A percentile compares a stretch with the other conserved stretches of the same genome.
These are phyloP conservation scores for Sporobolomyces roseus DNA, from an alignment of 768 basidiomycete genomes.

Conservation along the genomic window DNA sequence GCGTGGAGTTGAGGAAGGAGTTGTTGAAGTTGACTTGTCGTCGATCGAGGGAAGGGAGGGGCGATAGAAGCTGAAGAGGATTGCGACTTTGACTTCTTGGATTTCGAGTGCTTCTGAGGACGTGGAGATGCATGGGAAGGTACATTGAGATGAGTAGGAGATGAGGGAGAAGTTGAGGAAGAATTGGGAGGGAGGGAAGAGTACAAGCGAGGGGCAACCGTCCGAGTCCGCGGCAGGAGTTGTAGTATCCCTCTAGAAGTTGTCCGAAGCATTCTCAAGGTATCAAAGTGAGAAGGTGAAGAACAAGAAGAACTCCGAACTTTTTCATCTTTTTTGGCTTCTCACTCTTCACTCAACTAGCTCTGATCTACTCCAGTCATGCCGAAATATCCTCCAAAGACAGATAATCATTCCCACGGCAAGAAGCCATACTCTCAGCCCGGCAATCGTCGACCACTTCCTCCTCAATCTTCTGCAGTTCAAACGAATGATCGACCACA, in stretches of 20 bases:
- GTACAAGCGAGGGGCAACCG: too few species aligned
- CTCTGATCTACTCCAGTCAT: not conserved
- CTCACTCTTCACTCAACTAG: not conserved
- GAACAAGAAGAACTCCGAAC: not conserved
- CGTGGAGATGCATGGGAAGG: constrained; percentile 5
- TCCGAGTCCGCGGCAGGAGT: not conserved
- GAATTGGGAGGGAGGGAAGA: not conserved
- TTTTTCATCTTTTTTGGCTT: not conserved
- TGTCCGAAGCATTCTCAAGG: not conserved
- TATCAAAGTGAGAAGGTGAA: not conserved
- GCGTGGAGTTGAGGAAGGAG: constrained; percentile 8
- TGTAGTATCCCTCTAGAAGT: not conserved
- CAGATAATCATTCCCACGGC: not conserved
- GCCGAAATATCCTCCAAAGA: constrained; percentile 4
- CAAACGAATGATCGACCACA: too few species aligned
- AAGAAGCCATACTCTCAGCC: constrained; percentile 17
- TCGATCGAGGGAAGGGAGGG: too few species aligned
- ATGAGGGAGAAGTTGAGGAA: not conserved
- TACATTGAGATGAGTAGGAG: not conserved
- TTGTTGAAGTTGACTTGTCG: too few species aligned
- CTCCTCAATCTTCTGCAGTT: too few species aligned
- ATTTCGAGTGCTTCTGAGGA: constrained; percentile 32
- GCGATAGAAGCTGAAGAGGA: not conserved
- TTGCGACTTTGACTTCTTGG: constrained; percentile 7
- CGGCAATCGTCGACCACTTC: not conserved